Evolutionary conservation across 2,329 filamentous ascomycete species (phyloP).

Genomic region (Alternaria solani): DNA sequence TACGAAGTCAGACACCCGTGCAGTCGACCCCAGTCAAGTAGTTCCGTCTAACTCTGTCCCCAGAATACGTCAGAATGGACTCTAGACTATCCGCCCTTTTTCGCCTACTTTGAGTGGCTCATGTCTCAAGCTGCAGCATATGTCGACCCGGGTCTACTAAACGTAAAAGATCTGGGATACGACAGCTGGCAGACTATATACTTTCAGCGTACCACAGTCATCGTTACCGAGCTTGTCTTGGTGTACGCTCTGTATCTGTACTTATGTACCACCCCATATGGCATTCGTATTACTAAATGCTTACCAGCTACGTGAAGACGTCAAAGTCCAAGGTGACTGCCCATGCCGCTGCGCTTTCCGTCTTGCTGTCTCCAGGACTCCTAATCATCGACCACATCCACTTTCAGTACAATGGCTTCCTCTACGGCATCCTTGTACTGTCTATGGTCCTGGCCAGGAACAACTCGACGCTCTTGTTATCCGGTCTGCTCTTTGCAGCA

Average conservation of each 20-base stretch:
- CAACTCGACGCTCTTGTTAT: conserved; percentile 75
- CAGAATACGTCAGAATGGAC: conserved; percentile 98
- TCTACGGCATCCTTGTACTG: conserved; percentile 89
- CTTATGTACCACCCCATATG: conserved; percentile 3
- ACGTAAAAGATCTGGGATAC: conserved; percentile 81
- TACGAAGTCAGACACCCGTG: conserved; percentile 68
- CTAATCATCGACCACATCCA: conserved; percentile 98
- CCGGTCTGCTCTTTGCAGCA: conserved; percentile 82
- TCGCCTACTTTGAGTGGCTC: conserved; percentile 95
- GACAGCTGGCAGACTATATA: conserved; percentile 93
- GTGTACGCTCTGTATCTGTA: conserved; percentile 82
- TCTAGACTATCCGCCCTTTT: conserved; percentile 97
- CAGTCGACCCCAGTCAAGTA: background rate
- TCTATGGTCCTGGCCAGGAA: conserved; percentile 85
- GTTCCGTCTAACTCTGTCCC: conserved; percentile 19
- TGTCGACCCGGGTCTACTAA: conserved; percentile 82
- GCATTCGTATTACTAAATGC: conserved; percentile 18
- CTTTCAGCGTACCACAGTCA: conserved; percentile 90
- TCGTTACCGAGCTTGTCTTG: conserved; percentile 82
- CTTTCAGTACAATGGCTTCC: conserved; percentile 98
- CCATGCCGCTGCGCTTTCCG: conserved; percentile 85
- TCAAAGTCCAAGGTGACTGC: conserved; percentile 77
- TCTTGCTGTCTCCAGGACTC: conserved; percentile 89
- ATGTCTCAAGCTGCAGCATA: conserved; percentile 82
- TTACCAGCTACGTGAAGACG: conserved; percentile 74